These are phyloP conservation scores for Pyrenula massariospora DNA, from an alignment of 495 filamentous ascomycete genomes.

Conservation along the genomic window DNA sequence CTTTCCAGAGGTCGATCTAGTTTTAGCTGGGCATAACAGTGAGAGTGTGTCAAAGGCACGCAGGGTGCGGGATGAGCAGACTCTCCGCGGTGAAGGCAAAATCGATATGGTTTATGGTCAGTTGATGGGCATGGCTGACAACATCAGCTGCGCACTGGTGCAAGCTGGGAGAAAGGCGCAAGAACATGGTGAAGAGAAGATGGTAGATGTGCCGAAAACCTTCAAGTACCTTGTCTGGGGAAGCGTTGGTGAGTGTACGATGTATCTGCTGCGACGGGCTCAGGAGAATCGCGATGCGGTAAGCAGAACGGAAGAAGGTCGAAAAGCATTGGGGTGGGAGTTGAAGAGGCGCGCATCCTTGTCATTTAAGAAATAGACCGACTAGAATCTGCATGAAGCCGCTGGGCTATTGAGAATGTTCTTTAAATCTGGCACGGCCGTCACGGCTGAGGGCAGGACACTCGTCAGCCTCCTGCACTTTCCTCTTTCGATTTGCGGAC, in stretches of 20 bases:
- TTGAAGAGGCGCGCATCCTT: conserved; percentile 38
- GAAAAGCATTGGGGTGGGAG: conserved; percentile 55
- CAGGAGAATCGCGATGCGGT: conserved; percentile 79
- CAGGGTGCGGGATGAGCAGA: conserved; percentile 29
- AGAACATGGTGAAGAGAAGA: background rate
- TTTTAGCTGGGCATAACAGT: conserved; percentile 82
- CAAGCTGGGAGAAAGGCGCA: conserved; percentile 18
- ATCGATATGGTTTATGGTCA: conserved; percentile 65
- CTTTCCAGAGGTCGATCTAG: conserved; percentile 56
- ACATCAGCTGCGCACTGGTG: conserved; percentile 68
- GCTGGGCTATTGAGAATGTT: background rate
- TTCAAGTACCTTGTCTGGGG: conserved; percentile 89
- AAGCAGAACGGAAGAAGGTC: conserved; percentile 51
- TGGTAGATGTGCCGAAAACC: conserved; percentile 35
- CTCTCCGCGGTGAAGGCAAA: conserved; percentile 16
- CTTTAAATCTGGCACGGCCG: background rate
- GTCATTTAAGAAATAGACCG: background rate
- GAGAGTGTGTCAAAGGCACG: conserved; percentile 26
- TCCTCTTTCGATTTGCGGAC: background rate
- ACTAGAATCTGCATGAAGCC: background rate
- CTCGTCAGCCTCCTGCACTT: background rate
- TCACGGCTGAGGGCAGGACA: background rate
- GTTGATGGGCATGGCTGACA: conserved; percentile 87
- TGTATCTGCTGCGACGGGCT: conserved; percentile 68
- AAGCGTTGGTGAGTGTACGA: conserved; percentile 71